Conservation (phyloP, 1,284 basidiomycete genomes). For the Puccinia triticina region DNA sequence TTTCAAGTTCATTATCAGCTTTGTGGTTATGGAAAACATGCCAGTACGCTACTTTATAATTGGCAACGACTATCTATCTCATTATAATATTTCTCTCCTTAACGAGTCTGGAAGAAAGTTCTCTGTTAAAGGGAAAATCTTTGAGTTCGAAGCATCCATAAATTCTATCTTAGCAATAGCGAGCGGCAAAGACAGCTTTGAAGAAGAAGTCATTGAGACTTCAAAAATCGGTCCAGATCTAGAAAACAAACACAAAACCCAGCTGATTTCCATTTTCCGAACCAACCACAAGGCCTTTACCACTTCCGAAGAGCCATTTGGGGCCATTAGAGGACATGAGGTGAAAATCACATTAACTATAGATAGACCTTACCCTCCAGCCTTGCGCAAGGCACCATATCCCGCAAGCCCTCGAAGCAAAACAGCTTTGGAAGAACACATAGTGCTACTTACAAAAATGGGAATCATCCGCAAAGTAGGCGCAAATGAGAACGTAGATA, state of each 20-base stretch:
- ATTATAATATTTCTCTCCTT: neutral
- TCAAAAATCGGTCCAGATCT: neutral
- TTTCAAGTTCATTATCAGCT: neutral
- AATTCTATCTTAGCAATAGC: neutral
- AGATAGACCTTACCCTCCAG: constrained; percentile 13
- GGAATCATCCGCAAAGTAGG: neutral
- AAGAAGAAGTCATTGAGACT: neutral
- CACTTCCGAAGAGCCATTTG: neutral
- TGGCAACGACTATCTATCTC: neutral
- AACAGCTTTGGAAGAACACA: constrained; percentile 4
- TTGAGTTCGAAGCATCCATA: neutral
- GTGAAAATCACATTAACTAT: neutral
- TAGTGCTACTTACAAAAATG: neutral
- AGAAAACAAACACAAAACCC: no score
- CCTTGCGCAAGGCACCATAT: neutral
- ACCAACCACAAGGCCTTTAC: constrained; percentile 11
- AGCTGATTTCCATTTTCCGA: neutral
- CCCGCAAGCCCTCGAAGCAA: constrained; percentile 15
- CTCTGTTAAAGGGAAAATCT: neutral
- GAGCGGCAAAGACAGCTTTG: neutral
- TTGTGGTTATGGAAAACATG: constrained; percentile 8
- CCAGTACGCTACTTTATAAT: neutral
- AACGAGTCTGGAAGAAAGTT: neutral
- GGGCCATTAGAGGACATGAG: neutral
- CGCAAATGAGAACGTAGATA: neutral